Conservation (phyloP, 2,329 filamentous ascomycete genomes). For the Fonsecaea erecta region DNA sequence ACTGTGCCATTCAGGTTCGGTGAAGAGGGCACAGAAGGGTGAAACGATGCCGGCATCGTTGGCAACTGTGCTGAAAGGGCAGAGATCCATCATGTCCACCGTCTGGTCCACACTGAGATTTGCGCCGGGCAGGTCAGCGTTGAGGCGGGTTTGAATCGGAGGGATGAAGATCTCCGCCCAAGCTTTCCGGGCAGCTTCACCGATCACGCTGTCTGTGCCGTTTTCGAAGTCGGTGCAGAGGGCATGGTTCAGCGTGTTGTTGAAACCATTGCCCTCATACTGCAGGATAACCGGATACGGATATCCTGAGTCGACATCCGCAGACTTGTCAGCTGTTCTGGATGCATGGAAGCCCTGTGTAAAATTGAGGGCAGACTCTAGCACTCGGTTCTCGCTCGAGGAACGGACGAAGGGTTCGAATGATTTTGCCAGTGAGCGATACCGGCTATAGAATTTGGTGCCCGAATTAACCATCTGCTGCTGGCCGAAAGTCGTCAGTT, state of each 20-base stretch:
- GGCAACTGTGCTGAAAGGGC: conserved; percentile 15
- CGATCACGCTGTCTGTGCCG: conserved; percentile 6
- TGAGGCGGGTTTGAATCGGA: conserved; percentile 8
- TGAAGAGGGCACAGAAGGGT: conserved; percentile 17
- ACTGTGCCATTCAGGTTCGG: conserved; percentile 9
- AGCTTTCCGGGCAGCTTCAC: neutral
- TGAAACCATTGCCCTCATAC: conserved; percentile 13
- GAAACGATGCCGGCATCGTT: conserved; percentile 5
- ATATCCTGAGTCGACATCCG: neutral
- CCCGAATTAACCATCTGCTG: conserved; percentile 13
- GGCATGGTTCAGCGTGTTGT: conserved; percentile 16
- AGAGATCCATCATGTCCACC: conserved; percentile 17
- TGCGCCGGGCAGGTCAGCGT: neutral
- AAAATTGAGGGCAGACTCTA: conserved; percentile 14
- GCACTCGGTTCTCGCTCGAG: conserved; percentile 15
- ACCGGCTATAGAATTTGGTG: conserved; percentile 14
- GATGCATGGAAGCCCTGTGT: conserved; percentile 9
- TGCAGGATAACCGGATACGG: conserved; percentile 8
- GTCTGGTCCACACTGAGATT: conserved; percentile 15
- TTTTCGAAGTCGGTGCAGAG: conserved; percentile 13
- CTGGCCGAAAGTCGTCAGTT: conserved; percentile 15
- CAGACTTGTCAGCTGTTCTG: conserved; percentile 8
- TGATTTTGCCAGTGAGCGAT: conserved; percentile 1
- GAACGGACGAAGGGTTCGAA: conserved; percentile 10
- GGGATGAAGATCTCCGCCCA: conserved; percentile 13